A percentile compares a stretch with the other conserved stretches of the same genome.
phyloP scores from a whole-genome alignment of 176 grass and related monocot species.

The Rhipidocladum racemiflorum region DNA sequence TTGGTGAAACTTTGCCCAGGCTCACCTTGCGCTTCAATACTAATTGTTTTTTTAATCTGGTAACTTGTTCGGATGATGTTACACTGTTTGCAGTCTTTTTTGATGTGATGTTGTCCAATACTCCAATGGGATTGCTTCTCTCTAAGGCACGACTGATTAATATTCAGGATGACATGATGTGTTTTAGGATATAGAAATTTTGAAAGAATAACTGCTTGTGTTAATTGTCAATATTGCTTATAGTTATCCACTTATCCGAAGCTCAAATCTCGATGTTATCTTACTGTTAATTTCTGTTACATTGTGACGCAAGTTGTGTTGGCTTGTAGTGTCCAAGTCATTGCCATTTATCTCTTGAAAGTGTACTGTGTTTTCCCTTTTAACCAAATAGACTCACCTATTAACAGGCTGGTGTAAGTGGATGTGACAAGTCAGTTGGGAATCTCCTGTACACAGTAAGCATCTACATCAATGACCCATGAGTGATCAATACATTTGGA shows the following conservation, averaged over 20 bases:
- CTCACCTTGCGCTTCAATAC: not conserved
- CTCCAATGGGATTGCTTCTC: not conserved
- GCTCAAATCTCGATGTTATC: not conserved
- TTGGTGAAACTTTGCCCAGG: not conserved
- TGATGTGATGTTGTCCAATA: not conserved
- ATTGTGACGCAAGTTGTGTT: not conserved
- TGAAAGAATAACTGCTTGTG: not conserved
- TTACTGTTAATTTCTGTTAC: not conserved
- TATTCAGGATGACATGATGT: not conserved
- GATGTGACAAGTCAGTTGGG: constrained; percentile 66
- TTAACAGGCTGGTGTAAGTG: constrained; percentile 64
- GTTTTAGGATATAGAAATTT: not conserved
- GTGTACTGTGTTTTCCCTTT: not conserved
- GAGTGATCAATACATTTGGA: not conserved
- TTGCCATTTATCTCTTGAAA: not conserved
- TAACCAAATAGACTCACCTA: constrained; percentile 6
- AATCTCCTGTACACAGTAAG: constrained; percentile 82
- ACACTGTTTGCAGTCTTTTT: not conserved
- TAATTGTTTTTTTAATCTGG: not conserved
- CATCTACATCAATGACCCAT: not conserved
- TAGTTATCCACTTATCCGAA: not conserved
- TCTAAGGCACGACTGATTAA: not conserved
- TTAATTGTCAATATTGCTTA: not conserved
- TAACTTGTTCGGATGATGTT: not conserved
- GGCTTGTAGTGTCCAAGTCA: not conserved